Evolutionary conservation across 78 protist species (phyloP).

Genomic region (Emiliania huxleyi): DNA sequence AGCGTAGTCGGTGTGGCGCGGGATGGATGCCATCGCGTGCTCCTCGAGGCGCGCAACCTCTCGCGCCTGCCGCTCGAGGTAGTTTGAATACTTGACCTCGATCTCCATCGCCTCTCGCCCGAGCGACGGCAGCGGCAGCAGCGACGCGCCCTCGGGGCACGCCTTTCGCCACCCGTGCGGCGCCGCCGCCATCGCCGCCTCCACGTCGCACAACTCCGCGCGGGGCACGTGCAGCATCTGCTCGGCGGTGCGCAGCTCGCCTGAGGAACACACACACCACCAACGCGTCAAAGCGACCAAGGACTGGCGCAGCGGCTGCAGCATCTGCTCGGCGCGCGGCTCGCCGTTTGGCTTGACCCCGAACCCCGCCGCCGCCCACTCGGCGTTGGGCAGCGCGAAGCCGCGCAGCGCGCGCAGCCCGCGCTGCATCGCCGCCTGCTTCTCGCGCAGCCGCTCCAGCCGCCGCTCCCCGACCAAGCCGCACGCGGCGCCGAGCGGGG

Average conservation of each 20-base stretch:
- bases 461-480: not conserved
- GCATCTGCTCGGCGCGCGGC: not conserved
- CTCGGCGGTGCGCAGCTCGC: not conserved
- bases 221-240: not conserved
- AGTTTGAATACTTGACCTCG: not conserved
- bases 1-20: not conserved
- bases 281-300: too few species aligned
- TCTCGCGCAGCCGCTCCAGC: not conserved
- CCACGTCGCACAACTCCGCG: not conserved
- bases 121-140: not conserved
- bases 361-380: not conserved
- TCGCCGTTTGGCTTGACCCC: constrained; percentile 7
- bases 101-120: not conserved
- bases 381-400: not conserved
- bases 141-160: not conserved
- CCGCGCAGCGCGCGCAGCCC: not conserved
- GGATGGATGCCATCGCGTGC: not conserved
- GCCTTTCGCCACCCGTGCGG: not conserved
- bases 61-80: not conserved
- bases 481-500: not conserved
- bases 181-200: not conserved
- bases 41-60: not conserved
- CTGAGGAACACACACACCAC: too few species aligned
- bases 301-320: not conserved
- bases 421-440: not conserved